A percentile compares a stretch with the other conserved stretches of the same genome.
phyloP scores from a whole-genome alignment of 1,139 yeast genomes.

The Cylindricascospora bacillispora region DNA sequence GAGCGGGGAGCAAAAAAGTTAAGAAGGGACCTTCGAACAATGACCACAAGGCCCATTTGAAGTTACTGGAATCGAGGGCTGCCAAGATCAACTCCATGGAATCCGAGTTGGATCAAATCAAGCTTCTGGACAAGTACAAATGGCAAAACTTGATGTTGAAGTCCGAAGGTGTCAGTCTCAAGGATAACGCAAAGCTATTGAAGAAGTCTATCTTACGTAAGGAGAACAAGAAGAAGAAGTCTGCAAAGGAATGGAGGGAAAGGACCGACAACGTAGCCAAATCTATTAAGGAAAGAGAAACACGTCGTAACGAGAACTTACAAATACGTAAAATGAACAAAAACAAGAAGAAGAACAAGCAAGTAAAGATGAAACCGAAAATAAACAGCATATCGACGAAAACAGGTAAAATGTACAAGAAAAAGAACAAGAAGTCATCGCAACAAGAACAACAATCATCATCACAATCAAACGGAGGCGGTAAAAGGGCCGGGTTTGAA shows the following conservation, averaged over 20 bases:
- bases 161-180: slow-evolving; percentile 79
- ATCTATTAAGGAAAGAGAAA: slow-evolving; percentile 59
- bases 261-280: slow-evolving; percentile 69
- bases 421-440: slow-evolving; percentile 10
- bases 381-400: slow-evolving; percentile 50
- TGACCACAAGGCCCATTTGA: slow-evolving; percentile 75
- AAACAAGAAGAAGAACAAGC: slow-evolving; percentile 57
- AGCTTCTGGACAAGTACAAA: slow-evolving; percentile 54
- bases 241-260: slow-evolving; percentile 79
- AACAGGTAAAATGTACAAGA: not conserved
- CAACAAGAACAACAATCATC: slow-evolving; percentile 3
- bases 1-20: slow-evolving; percentile 38
- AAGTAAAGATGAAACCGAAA: slow-evolving; percentile 51
- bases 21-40: slow-evolving; percentile 77
- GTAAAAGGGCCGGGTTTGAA: slow-evolving; percentile 37
- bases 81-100: slow-evolving; percentile 47
- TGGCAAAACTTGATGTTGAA: slow-evolving; percentile 81
- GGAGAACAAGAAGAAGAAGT: slow-evolving; percentile 65
- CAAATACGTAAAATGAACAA: slow-evolving; percentile 70
- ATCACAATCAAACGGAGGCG: slow-evolving; percentile 1
- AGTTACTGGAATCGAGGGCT: slow-evolving; percentile 62
- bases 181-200: slow-evolving; percentile 80
- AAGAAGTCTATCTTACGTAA: slow-evolving; percentile 77
- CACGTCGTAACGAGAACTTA: slow-evolving; percentile 83
- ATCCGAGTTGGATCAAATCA: slow-evolving; percentile 44